Evolutionary conservation across 352 stramenopile species (phyloP).

Genomic region (Globisporangium solare): DNA sequence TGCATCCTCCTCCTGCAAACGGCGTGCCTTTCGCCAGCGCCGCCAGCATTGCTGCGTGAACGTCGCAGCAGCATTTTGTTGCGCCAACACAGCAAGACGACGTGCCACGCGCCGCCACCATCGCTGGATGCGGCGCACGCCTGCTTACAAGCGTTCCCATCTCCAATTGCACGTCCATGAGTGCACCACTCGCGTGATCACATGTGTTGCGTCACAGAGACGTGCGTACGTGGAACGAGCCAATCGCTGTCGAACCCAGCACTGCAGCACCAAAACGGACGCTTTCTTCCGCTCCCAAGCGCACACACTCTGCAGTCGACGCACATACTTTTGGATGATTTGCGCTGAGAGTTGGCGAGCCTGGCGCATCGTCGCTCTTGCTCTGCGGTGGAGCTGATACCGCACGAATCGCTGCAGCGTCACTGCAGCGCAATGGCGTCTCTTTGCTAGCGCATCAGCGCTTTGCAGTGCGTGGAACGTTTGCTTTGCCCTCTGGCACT

Average conservation of each 20-base stretch:
- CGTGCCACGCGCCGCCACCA: constrained; percentile 36
- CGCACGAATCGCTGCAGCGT: constrained; percentile 38
- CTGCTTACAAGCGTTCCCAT: constrained; percentile 12
- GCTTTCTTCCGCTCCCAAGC: constrained; percentile 12
- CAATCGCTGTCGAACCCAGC: constrained; percentile 25
- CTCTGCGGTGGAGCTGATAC: constrained; percentile 33
- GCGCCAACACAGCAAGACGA: not conserved
- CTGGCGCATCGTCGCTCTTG: constrained; percentile 23
- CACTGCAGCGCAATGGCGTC: constrained; percentile 10
- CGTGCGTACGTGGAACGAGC: constrained; percentile 7
- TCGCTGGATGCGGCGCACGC: constrained; percentile 23
- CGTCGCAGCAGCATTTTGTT: not conserved
- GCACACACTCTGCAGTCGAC: constrained; percentile 19
- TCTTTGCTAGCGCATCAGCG: constrained; percentile 9
- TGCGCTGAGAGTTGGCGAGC: constrained; percentile 34
- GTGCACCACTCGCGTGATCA: constrained; percentile 15
- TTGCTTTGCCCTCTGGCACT: constrained; percentile 12
- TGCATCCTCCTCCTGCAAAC: not conserved
- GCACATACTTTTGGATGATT: constrained; percentile 46
- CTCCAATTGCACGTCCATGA: constrained; percentile 19
- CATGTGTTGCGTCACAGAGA: constrained; percentile 9
- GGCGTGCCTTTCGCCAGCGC: not conserved
- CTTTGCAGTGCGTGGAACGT: constrained; percentile 17
- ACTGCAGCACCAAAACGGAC: constrained; percentile 28
- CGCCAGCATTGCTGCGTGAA: not conserved